phyloP scores from a whole-genome alignment of 306 rosid species.

The Castanea sativa region DNA sequence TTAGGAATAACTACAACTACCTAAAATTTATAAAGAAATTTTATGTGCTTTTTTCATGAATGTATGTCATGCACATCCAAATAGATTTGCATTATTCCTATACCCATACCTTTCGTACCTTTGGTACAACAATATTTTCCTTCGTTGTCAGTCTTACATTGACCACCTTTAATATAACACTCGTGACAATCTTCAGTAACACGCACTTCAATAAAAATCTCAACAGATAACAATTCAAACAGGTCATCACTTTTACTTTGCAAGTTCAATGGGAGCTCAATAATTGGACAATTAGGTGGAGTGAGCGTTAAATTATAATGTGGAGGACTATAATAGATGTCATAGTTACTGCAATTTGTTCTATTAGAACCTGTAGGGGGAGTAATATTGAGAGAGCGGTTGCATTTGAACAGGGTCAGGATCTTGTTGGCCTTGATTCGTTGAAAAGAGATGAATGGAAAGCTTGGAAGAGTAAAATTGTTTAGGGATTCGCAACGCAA shows the following conservation, averaged over 20 bases:
- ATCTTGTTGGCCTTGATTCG: neutral
- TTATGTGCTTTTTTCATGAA: too few species aligned
- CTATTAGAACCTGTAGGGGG: neutral
- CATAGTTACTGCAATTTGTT: neutral
- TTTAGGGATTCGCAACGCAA: neutral
- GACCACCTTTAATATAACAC: rapidly evolving
- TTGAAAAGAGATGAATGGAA: slow-evolving; percentile 9
- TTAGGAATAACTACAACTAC: too few species aligned
- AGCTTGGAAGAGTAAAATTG: neutral
- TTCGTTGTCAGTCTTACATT: slow-evolving; percentile 3
- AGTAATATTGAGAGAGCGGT: neutral
- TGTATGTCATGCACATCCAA: too few species aligned
- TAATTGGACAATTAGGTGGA: slow-evolving; percentile 12
- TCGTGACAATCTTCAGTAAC: neutral
- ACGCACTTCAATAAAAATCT: neutral
- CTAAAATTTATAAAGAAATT: too few species aligned
- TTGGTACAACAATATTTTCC: neutral
- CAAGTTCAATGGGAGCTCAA: slow-evolving; percentile 19
- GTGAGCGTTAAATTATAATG: neutral
- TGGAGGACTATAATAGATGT: neutral
- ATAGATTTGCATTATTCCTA: too few species aligned
- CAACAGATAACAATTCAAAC: neutral
- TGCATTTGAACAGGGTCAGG: slow-evolving; percentile 11
- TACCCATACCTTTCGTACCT: neutral
- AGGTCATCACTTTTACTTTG: neutral